Percentiles rank a stretch among this genome's conserved stretches.
These are phyloP conservation scores for Aspergillus ustus DNA, from an alignment of 2,329 filamentous ascomycete species.

Conservation along the genomic window DNA sequence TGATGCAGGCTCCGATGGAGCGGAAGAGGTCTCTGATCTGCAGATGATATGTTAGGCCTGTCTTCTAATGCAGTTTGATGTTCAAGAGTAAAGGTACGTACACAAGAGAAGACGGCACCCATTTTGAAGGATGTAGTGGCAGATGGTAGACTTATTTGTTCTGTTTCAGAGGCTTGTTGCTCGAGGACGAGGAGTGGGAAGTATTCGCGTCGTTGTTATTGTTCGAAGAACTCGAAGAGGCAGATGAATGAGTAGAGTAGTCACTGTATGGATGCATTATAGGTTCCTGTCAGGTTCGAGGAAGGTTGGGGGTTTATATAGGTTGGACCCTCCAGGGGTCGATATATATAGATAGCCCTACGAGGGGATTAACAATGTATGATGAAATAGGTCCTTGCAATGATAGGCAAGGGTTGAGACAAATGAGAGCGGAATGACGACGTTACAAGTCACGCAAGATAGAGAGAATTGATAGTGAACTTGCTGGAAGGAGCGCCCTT, in stretches of 20 bases:
- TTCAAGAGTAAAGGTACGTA: constrained; percentile 55
- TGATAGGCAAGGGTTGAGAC: background rate
- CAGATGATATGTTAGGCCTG: background rate
- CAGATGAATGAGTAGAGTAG: constrained; percentile 32
- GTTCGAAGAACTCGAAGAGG: constrained; percentile 33
- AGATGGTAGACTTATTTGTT: constrained; percentile 13
- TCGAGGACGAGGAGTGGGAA: constrained; percentile 13
- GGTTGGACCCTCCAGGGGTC: background rate
- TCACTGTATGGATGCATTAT: constrained; percentile 37
- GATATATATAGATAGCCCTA: constrained; percentile 13
- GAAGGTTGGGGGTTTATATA: constrained; percentile 14
- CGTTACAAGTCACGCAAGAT: background rate
- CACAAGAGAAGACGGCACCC: constrained; percentile 83
- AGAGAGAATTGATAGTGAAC: constrained; percentile 6
- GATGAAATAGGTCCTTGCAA: constrained; percentile 1
- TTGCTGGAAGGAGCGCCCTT: constrained; percentile 1
- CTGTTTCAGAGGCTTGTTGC: constrained; percentile 16
- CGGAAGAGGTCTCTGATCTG: constrained; percentile 64
- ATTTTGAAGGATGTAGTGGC: constrained; percentile 55
- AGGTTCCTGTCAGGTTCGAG: too few relatives aligned
- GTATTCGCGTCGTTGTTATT: constrained; percentile 9
- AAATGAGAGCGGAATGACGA: constrained; percentile 11
- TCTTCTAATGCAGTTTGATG: constrained; percentile 27
- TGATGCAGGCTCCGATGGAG: constrained; percentile 69
- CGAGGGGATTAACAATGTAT: constrained; percentile 12